Base-by-base conservation (phyloP, 2,329 filamentous ascomycete species). In the Coccinonectria pachysandricola region DNA sequence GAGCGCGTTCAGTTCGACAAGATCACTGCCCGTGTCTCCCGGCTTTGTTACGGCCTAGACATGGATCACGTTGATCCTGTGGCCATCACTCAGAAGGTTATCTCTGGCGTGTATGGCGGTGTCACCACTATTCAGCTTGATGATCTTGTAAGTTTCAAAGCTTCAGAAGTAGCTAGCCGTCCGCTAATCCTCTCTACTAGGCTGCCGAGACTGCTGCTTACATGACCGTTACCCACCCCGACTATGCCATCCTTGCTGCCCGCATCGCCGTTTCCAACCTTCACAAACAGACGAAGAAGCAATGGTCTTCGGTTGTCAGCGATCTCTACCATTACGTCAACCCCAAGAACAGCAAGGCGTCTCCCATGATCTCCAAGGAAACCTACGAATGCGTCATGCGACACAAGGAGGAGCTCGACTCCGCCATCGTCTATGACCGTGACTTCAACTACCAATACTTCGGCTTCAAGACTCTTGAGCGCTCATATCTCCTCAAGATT, bases 381-480 rank as follows among this genome's bases (percentile, higher is more conserved):
- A 92, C 82, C 24, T 94, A 94, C 55, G 83, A 95, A 47, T 85
- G 76, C 37, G 81, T 98, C 40, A 91, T 94, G 82, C 83, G 81
- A 50, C 86, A 98, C 60, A 86, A 85, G 48, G 91, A 94, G 30
- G 91, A 98, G 62, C 73, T 98, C 31, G 94, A 98, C 68, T 96
- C 88, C 21, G 91, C 91, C 49, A 96, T 98, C 55, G 88, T 98
- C 48, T 98, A 96, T 50, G 91, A 98, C 64, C 82, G 91, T 45
- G 91, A 98, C 57, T 98, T 98, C 73, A 95, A 96, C 73, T 98
- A 98, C 68, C 91, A 98, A 66, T 98, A 93, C 66, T 98, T 98
- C 50, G 91, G 91, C 40, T 98, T 98, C 77, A 98, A 98, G 75
- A 98, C 91, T 6, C 68, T 98, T 19, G 91, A 98, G 68, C 79